A percentile compares a stretch with the other conserved stretches of the same genome.
phyloP scores from a whole-genome alignment of 2,329 filamentous ascomycete species.

The Volutella citrinella region DNA sequence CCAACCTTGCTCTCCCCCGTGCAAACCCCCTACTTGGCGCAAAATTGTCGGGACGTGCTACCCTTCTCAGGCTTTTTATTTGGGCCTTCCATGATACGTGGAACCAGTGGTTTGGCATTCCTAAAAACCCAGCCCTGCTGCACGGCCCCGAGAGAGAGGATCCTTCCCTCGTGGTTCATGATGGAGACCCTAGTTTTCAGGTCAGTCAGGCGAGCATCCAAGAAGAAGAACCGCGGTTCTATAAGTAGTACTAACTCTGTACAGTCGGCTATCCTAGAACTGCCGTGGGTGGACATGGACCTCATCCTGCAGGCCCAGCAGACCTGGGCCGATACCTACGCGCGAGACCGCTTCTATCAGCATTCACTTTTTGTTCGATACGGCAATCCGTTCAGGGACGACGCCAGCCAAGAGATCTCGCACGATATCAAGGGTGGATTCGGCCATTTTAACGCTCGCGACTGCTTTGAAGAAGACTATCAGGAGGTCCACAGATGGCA shows the following conservation, averaged over 20 bases:
- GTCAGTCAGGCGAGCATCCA: too few relatives aligned
- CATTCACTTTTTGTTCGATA: slow-evolving; percentile 22
- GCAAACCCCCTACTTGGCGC: slow-evolving; percentile 43
- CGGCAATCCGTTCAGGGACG: slow-evolving; percentile 9
- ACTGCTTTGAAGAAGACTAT: slow-evolving; percentile 38
- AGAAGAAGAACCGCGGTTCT: too few relatives aligned
- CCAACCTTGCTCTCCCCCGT: slow-evolving; percentile 45
- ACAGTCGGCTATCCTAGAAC: slow-evolving; percentile 42
- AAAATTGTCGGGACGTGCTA: slow-evolving; percentile 41
- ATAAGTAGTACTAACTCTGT: slow-evolving; percentile 8
- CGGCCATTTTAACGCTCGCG: slow-evolving; percentile 29
- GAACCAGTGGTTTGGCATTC: slow-evolving; percentile 35
- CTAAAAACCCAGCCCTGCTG: slow-evolving; percentile 9
- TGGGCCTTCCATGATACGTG: slow-evolving; percentile 36
- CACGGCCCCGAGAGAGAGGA: slow-evolving; percentile 11
- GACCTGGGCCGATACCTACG: slow-evolving; percentile 41
- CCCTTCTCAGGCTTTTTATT: slow-evolving; percentile 36
- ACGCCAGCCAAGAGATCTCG: neutral
- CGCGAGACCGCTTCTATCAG: slow-evolving; percentile 31
- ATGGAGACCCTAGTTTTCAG: slow-evolving; percentile 42
- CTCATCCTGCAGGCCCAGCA: slow-evolving; percentile 47
- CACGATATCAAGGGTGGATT: slow-evolving; percentile 22
- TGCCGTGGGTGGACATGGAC: slow-evolving; percentile 43
- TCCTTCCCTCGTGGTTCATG: slow-evolving; percentile 11
- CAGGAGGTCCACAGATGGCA: slow-evolving; percentile 22